These are phyloP conservation scores for Pluteus cervinus DNA, from an alignment of 768 basidiomycete species.

Conservation along the genomic window DNA sequence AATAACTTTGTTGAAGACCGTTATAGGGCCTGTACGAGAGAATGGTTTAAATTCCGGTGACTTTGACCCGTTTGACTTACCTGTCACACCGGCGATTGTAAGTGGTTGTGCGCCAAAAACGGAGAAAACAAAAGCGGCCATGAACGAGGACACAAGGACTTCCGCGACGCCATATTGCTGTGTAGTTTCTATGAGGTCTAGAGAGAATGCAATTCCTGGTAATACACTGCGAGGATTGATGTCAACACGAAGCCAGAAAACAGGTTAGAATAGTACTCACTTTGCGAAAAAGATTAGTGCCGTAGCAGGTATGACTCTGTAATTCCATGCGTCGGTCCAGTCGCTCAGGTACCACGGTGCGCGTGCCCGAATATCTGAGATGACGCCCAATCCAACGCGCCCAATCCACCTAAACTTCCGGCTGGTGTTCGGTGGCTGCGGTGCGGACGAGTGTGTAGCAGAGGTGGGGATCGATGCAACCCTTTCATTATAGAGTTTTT, in stretches of 20 bases:
- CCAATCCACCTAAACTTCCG: conserved; percentile 22
- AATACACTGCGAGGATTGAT: conserved; percentile 47
- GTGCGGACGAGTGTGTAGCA: too few species aligned
- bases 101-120: conserved; percentile 87
- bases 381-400: conserved; percentile 54
- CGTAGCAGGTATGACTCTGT: conserved; percentile 83
- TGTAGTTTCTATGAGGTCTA: conserved; percentile 90
- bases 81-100: conserved; percentile 88
- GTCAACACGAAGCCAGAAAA: neutral
- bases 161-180: conserved; percentile 87
- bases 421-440: conserved; percentile 6
- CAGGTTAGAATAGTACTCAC: conserved; percentile 30
- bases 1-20: conserved; percentile 89
- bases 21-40: conserved; percentile 70
- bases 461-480: conserved; percentile 11
- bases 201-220: conserved; percentile 86
- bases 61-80: conserved; percentile 23
- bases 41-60: neutral
- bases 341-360: conserved; percentile 78
- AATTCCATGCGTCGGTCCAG: conserved; percentile 91
- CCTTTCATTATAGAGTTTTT: conserved; percentile 5
- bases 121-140: conserved; percentile 86
- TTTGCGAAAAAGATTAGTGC: conserved; percentile 84
- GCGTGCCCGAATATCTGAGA: conserved; percentile 62
- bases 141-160: conserved; percentile 76